Percentiles rank a stretch among this genome's conserved stretches.
Conservation (phyloP, 225 moss, liverwort and hornwort genomes). For the Pseudisothecium myosuroides region DNA sequence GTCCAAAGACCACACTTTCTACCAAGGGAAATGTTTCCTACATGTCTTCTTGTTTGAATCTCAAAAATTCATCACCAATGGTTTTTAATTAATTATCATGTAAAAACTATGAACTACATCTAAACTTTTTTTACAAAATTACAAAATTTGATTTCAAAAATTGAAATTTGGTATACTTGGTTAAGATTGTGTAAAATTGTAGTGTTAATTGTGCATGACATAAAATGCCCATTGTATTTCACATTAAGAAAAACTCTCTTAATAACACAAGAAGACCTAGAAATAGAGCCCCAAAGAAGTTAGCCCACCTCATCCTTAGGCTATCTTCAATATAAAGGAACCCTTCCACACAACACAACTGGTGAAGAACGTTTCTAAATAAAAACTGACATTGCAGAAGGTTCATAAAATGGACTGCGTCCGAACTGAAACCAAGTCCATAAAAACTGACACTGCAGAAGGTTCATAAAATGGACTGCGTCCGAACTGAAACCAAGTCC, state of each 20-base stretch:
- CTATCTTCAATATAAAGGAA: background rate
- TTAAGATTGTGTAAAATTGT: background rate
- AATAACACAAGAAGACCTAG: background rate
- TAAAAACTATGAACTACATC: background rate
- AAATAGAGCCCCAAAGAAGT: background rate
- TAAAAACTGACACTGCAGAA: background rate
- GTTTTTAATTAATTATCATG: background rate
- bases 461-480: background rate
- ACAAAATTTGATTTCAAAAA: background rate
- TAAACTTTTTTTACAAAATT: too few species aligned
- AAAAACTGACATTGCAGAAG: background rate
- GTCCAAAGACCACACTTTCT: background rate
- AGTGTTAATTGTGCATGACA: background rate
- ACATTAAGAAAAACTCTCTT: background rate
- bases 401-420: background rate
- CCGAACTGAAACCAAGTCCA: background rate
- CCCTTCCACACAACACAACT: too few species aligned
- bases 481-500: background rate
- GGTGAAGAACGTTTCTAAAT: background rate
- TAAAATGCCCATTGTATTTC: background rate
- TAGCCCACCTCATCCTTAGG: background rate
- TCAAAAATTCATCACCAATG: background rate
- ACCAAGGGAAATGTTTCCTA: background rate
- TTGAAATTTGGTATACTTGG: background rate
- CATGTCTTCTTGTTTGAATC: background rate